Base-by-base conservation (phyloP, 176 grass and related monocot species). In the Carex scoparia region DNA sequence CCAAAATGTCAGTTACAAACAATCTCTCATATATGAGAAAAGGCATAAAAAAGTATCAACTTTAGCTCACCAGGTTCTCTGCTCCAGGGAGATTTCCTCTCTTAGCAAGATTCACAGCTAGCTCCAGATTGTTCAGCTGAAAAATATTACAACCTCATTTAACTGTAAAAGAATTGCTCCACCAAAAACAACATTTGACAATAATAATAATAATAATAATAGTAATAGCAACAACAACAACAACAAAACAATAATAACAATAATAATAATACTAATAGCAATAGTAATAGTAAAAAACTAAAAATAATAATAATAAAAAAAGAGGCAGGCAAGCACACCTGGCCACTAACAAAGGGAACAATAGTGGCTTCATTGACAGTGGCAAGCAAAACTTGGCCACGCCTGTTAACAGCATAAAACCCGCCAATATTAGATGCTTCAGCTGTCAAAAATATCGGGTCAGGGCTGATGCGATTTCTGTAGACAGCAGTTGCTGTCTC, bases 41-140 rank as follows among this genome's bases (percentile, higher is more conserved):
- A 42, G 5, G 8, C 40, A 63, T 72, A 53, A 76, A 67, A 65
- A 85, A 82, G 42, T 65, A 66, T 14, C 54, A 5, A n/a, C 33
- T 64, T 11, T 82, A 74, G 9, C 65, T 84, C 91, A 98, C 96
- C 78, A 99, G 89, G 82, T 99, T 99, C 81, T 99, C 96, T 44
- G 96, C 96, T 16, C 96, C 96, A 35, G 96, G 96, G 85, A 99
- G 96, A 84, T 99, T 99, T 83, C 91, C 96, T 91, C 96, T 91
- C 88, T 99, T 99, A 11, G 96, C 96, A 32, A 99, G 93, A 94
- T 99, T 99, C 13, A 99, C 93, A 89, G 96, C 96, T 12, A 99
- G 85, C 91, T 99, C 96, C 66, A 99, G 87, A 87, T 99, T 99
- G 84, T 95, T 99, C 78, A 99, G 53, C 96, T 99, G 86, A 15